phyloP scores from a whole-genome alignment of 2,329 filamentous ascomycete genomes.

The Fusarium anguioides region DNA sequence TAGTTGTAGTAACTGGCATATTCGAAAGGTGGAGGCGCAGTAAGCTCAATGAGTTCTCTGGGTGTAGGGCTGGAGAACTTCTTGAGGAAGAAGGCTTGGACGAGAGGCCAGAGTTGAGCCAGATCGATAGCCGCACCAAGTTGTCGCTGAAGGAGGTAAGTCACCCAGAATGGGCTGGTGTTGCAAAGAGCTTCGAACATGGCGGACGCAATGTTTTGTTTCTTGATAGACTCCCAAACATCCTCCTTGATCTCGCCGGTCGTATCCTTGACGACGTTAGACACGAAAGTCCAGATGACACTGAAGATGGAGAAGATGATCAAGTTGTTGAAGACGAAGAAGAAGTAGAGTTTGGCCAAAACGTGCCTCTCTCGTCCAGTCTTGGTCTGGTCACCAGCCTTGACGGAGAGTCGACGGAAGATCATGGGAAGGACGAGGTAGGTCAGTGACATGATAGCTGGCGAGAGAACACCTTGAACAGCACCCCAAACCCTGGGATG shows the following conservation, averaged over 20 bases:
- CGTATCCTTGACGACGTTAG: constrained; percentile 67
- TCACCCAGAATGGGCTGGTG: constrained; percentile 93
- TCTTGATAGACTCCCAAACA: constrained; percentile 75
- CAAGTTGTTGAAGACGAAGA: constrained; percentile 98
- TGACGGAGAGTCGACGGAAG: constrained; percentile 86
- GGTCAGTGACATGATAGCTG: constrained; percentile 85
- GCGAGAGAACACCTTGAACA: constrained; percentile 91
- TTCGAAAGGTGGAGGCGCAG: constrained; percentile 91
- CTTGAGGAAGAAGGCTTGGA: constrained; percentile 86
- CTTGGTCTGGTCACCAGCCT: constrained; percentile 89
- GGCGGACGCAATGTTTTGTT: constrained; percentile 70
- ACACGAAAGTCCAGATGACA: constrained; percentile 79
- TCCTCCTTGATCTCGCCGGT: constrained; percentile 64
- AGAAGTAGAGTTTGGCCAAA: constrained; percentile 87
- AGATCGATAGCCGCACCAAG: constrained; percentile 93
- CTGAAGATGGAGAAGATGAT: constrained; percentile 94
- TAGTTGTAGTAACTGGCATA: constrained; percentile 99
- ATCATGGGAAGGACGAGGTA: constrained; percentile 91
- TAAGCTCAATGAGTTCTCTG: constrained; percentile 89
- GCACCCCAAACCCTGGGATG: constrained; percentile 82
- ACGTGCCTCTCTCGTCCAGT: constrained; percentile 93
- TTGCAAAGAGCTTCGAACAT: constrained; percentile 81
- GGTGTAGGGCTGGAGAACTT: constrained; percentile 90
- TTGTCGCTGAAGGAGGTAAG: constrained; percentile 91
- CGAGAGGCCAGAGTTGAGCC: constrained; percentile 85